These are phyloP conservation scores for Cyberlindnera misumaiensis DNA, from an alignment of 805 yeast genomes.

Conservation along the genomic window DNA sequence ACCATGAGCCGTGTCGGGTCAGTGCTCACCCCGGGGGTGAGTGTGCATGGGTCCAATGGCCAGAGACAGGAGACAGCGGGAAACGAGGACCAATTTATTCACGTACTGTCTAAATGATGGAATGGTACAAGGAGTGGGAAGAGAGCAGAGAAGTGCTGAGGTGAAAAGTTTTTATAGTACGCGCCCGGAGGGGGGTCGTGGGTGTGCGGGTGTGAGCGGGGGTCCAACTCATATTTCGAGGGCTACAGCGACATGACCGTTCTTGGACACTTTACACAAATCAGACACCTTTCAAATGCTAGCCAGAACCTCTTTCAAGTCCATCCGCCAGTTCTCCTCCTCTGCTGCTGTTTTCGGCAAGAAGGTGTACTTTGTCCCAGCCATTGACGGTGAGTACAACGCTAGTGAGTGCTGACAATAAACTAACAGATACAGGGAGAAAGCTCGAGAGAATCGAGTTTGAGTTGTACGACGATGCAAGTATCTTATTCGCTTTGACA, in stretches of 20 bases:
- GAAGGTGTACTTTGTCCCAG: slow-evolving; percentile 50
- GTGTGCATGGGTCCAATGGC: neutral
- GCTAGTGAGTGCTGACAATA: neutral
- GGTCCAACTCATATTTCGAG: too few species aligned
- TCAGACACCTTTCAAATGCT: slow-evolving; percentile 12
- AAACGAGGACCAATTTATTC: slow-evolving; percentile 1
- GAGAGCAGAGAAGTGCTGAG: neutral
- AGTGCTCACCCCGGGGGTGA: too few species aligned
- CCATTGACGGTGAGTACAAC: slow-evolving; percentile 37
- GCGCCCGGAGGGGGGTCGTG: too few species aligned
- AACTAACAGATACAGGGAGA: slow-evolving; percentile 18
- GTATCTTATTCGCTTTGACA: too few species aligned
- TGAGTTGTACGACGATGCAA: slow-evolving; percentile 25
- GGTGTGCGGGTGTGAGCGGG: too few species aligned
- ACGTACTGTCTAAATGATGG: slow-evolving; percentile 6
- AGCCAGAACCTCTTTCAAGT: slow-evolving; percentile 8
- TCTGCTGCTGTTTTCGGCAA: slow-evolving; percentile 30
- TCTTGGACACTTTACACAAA: too few species aligned
- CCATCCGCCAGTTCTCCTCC: slow-evolving; percentile 19
- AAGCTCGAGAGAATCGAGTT: slow-evolving; percentile 35
- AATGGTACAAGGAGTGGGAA: slow-evolving; percentile 3
- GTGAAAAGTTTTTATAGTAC: neutral
- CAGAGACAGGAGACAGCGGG: neutral
- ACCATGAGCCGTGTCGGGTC: too few species aligned
- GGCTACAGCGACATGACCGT: too few species aligned